phyloP scores from a whole-genome alignment of 495 filamentous ascomycete species.

The Ascobolus immersus region DNA sequence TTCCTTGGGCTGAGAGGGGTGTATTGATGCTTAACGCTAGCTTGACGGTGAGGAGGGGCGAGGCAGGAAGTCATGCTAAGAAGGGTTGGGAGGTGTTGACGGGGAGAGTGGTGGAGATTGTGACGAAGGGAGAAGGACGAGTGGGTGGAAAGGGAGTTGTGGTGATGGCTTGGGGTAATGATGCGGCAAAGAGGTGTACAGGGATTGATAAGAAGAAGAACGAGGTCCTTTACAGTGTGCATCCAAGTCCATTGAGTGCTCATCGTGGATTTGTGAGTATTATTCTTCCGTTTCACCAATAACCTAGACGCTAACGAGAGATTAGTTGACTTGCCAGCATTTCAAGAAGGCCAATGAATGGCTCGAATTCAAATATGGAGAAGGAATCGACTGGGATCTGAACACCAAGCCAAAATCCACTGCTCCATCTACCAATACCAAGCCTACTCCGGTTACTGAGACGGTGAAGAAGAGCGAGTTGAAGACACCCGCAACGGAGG shows the following conservation, averaged over 20 bases:
- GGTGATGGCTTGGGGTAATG: conserved; percentile 77
- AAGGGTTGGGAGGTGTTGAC: conserved; percentile 85
- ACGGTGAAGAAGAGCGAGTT: background rate
- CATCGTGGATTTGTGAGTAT: conserved; percentile 38
- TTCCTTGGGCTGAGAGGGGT: conserved; percentile 76
- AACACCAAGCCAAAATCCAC: background rate
- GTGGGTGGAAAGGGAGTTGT: conserved; percentile 61
- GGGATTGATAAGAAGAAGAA: conserved; percentile 47
- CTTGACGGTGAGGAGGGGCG: conserved; percentile 68
- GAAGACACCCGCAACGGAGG: background rate
- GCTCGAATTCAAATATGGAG: conserved; percentile 52
- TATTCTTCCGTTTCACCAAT: background rate
- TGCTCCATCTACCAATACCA: background rate
- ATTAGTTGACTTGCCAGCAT: conserved; percentile 56
- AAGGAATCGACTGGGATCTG: conserved; percentile 69
- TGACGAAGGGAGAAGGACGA: conserved; percentile 47
- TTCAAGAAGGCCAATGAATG: conserved; percentile 79
- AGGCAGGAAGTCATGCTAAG: conserved; percentile 56
- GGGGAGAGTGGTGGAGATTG: conserved; percentile 64
- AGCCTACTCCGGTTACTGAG: background rate
- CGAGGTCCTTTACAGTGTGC: conserved; percentile 55
- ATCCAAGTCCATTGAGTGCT: conserved; percentile 79
- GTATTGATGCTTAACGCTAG: conserved; percentile 83
- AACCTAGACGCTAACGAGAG: background rate
- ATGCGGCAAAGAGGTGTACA: conserved; percentile 46